Conservation (phyloP, 1,139 yeast genomes). For the Blastobotrys persicus region DNA sequence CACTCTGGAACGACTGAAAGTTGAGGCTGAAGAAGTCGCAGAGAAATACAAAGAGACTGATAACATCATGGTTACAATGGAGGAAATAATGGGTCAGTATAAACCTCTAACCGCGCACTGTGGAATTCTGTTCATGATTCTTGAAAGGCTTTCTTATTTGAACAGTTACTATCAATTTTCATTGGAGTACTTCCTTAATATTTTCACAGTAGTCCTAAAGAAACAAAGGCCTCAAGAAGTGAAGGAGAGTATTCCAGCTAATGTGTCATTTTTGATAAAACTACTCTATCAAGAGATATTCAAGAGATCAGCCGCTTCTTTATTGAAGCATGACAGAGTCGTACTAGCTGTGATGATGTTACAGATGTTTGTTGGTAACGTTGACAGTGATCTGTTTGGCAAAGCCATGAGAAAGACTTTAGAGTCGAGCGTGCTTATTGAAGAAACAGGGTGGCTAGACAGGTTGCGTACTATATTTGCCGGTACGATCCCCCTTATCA, state of each 20-base stretch:
- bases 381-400: slow-evolving; percentile 9
- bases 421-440: slow-evolving; percentile 11
- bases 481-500: slow-evolving; percentile 1
- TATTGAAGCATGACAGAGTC: slow-evolving; percentile 50
- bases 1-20: slow-evolving; percentile 63
- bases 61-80: slow-evolving; percentile 53
- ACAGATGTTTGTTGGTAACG: slow-evolving; percentile 12
- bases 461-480: slow-evolving; percentile 5
- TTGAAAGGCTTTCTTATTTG: slow-evolving; percentile 45
- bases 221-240: slow-evolving; percentile 10
- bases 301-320: slow-evolving; percentile 47
- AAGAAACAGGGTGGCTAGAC: slow-evolving; percentile 14
- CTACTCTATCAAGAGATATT: slow-evolving; percentile 49
- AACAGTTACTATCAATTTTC: slow-evolving; percentile 60
- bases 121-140: slow-evolving; percentile 48
- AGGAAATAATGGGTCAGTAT: slow-evolving; percentile 47
- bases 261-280: slow-evolving; percentile 36
- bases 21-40: slow-evolving; percentile 57
- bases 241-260: slow-evolving; percentile 11
- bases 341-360: slow-evolving; percentile 45
- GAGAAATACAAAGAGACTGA: slow-evolving; percentile 54
- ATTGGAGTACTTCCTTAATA: slow-evolving; percentile 45
- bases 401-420: slow-evolving; percentile 7
- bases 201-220: slow-evolving; percentile 44
- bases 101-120: slow-evolving; percentile 55